Evolutionary conservation across 352 stramenopile genomes (phyloP), one percentile per base, ranked within the genome.

Genomic region (Bremia lactucae): DNA sequence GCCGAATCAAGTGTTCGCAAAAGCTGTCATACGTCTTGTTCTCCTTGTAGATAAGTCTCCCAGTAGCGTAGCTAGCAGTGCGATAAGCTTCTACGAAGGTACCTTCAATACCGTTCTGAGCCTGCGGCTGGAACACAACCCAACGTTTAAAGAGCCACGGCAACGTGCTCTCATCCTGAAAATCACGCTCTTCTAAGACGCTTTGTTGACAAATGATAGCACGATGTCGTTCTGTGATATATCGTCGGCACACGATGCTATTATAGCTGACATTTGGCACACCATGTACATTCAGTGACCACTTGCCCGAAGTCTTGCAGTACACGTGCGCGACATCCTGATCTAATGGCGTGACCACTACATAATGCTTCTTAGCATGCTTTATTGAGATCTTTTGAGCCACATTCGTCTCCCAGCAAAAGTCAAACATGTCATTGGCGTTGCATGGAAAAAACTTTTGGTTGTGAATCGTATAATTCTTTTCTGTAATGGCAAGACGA

Each of bases 11-110:
- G 59, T 91, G 79, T 54, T 91, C 79, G 53, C 79, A 91, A 49
- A 91, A 91, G 52, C 76, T 88, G 58, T 91, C 79, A 65, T 91
- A 91, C 54, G 73, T 86, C 52, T 88, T 88, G 65, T 87, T 78
- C 34, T 87, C 79, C 59, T 87, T 88, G 72, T 91, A 91, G 53
- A 91, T 87, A 46, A 81, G 73, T 15, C 74, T 53, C 2, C 79
- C 79, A 0, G 79, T 88, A 6, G 79, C 79, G 48, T 91, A 91
- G 57, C 75, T 88, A 31, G 79, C 79, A 9, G 75, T 88, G 45
- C 79, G 79, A 26, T 83, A 91, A 20, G 79, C 77, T 46, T 91
- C 79, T 21, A 91, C 79, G 21, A 77, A 73, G 24, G 75, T 88
- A 37, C 79, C 79, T 40, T 72, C 52, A n/a, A 88, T 60, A 26